Base-by-base conservation (phyloP, 2,329 filamentous ascomycete species). In the Fusarium setosum region DNA sequence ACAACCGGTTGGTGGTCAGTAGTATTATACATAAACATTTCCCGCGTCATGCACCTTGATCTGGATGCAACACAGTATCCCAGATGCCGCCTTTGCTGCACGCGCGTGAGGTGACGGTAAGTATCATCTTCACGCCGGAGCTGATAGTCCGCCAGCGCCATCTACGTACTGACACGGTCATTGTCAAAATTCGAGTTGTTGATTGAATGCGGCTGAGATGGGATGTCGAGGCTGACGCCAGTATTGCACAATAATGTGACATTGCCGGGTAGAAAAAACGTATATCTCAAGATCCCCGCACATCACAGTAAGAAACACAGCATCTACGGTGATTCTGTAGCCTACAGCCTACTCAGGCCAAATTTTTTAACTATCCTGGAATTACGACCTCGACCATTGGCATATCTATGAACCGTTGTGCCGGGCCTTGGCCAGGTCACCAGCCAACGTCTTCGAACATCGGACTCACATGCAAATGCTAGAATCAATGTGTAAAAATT, bases 221-320 rank as follows among this genome's bases (percentile, higher is more conserved):
- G n/a, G 24, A 24, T 12, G 15, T 31, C 35, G 11, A 32, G 8
- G 13, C 51, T 62, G 58, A 63, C 58, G 45, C 56, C 58, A 63
- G 7, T 5, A 60, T 56, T 60, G 48, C 37, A 51, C 38, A 51
- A 62, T 57, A 3, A 9, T 24, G 17, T 20, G 17, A n/a, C 11
- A 17, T 35, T 21, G 17, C 20, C 17, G 42, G 21, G 26, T 31
- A 31, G 18, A 8, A 11, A 13, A 47, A 18, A 47, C n/a, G 15
- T 21, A 47, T 18, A 32, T 47, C 32, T 17, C 11, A 5, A 32
- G 8, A 8, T 24, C 15, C 24, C 42, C 12, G 3, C 20, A 21
- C 32, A 32, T 32, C 44, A 47, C 15, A 10, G 31, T 47, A 32
- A 32, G 44, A 26, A 29, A 18, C 13, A 18, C 13, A 32, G 5